Evolutionary conservation across 352 stramenopile species (phyloP).

Genomic region (Globisporangium nunn): DNA sequence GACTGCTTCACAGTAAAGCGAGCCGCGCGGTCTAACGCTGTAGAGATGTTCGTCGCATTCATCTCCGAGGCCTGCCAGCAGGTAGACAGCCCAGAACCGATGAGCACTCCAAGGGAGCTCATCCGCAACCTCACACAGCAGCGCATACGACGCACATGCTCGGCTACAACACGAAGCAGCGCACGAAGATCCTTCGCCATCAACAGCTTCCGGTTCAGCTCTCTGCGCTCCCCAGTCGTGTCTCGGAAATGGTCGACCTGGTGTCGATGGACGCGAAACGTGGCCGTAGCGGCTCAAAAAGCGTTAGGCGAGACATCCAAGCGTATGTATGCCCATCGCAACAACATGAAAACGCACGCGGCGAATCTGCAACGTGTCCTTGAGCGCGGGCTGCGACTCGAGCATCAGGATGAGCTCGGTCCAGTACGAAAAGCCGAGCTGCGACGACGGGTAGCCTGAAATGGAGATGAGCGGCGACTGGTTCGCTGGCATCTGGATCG

Average conservation of each 20-base stretch:
- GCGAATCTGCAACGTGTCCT: slow-evolving; percentile 55
- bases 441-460: slow-evolving; percentile 68
- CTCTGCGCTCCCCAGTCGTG: slow-evolving; percentile 30
- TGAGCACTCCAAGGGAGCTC: background rate
- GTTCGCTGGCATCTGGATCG: slow-evolving; percentile 64
- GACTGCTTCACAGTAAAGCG: slow-evolving; percentile 22
- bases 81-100: background rate
- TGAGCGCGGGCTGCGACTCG: slow-evolving; percentile 59
- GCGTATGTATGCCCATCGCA: background rate
- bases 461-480: slow-evolving; percentile 65
- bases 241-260: slow-evolving; percentile 59
- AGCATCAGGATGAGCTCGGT: slow-evolving; percentile 72
- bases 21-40: slow-evolving; percentile 41
- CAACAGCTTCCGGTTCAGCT: slow-evolving; percentile 59
- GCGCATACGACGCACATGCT: slow-evolving; percentile 31
- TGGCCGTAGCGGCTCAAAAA: background rate
- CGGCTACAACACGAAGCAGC: slow-evolving; percentile 50
- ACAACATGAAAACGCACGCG: slow-evolving; percentile 15
- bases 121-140: background rate
- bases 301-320: no score
- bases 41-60: slow-evolving; percentile 62
- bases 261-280: background rate
- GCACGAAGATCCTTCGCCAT: slow-evolving; percentile 56
- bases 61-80: slow-evolving; percentile 28
- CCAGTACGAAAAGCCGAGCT: slow-evolving; percentile 70